A percentile compares a stretch with the other conserved stretches of the same genome.
These are phyloP conservation scores for Beauveria brongniartii DNA, from an alignment of 2,329 filamentous ascomycete genomes.

Conservation along the genomic window DNA sequence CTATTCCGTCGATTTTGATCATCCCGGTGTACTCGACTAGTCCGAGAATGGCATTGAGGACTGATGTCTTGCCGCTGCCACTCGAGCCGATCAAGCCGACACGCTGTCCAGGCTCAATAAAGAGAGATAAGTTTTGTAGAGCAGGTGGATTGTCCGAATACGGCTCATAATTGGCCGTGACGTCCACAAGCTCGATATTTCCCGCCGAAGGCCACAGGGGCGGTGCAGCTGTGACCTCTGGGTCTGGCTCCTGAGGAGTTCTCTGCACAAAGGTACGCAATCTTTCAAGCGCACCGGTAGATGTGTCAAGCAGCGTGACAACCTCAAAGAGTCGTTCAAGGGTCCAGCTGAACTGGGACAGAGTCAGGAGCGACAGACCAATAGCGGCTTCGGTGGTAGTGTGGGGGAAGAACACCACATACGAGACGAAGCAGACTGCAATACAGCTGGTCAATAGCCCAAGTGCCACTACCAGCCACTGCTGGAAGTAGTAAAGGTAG, in stretches of 20 bases:
- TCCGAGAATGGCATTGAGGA: constrained; percentile 4
- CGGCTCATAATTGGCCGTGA: not conserved
- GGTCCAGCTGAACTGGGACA: not conserved
- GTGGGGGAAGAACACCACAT: constrained; percentile 21
- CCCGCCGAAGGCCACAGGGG: not conserved
- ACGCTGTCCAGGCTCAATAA: constrained; percentile 1
- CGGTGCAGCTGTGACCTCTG: not conserved
- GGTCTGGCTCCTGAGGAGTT: not conserved
- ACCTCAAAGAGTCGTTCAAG: constrained; percentile 2
- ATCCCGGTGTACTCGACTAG: constrained; percentile 12
- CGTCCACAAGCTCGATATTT: not conserved
- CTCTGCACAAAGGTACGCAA: not conserved
- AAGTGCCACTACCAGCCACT: constrained; percentile 40
- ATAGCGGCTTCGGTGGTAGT: not conserved
- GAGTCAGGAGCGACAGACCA: not conserved
- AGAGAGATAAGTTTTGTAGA: not conserved
- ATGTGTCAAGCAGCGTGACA: not conserved
- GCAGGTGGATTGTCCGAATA: not conserved
- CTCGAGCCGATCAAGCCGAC: constrained; percentile 3
- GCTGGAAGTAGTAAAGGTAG: constrained; percentile 39
- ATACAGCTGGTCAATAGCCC: constrained; percentile 37
- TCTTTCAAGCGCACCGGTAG: not conserved
- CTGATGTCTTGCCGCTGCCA: constrained; percentile 6
- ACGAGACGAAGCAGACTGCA: constrained; percentile 34
- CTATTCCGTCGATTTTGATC: constrained; percentile 34